A percentile compares a stretch with the other conserved stretches of the same genome.
These are phyloP conservation scores for Malania oleifera DNA, from an alignment of 164 flowering plant genomes.

Conservation along the genomic window DNA sequence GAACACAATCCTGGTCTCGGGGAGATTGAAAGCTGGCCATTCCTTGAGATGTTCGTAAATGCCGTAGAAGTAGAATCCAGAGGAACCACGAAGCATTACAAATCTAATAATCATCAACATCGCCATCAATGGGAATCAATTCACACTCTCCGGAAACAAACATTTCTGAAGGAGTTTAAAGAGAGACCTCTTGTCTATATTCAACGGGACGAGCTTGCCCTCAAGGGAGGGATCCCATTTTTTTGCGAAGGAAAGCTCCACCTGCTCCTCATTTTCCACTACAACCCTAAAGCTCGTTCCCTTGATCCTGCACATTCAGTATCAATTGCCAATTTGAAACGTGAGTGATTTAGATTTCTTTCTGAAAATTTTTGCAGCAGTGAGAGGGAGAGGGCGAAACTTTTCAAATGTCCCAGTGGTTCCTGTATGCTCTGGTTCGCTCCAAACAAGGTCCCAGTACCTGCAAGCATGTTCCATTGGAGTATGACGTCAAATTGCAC, in stretches of 20 bases:
- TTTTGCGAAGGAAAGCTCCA: conserved; percentile 69
- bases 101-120: not conserved
- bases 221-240: conserved; percentile 35
- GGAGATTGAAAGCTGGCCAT: conserved; percentile 34
- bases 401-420: conserved; percentile 44
- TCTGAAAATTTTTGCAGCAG: not conserved
- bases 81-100: conserved; percentile 30
- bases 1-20: conserved; percentile 42
- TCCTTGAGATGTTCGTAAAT: conserved; percentile 35
- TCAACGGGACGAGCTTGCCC: conserved; percentile 59
- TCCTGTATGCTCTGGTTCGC: conserved; percentile 30
- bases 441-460: conserved; percentile 73
- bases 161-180: not conserved
- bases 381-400: conserved; percentile 17
- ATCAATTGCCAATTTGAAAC: not conserved
- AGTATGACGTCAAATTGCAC: not conserved
- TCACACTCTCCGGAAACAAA: not conserved
- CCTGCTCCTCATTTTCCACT: conserved; percentile 58
- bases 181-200: conserved; percentile 77
- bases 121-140: not conserved
- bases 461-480: conserved; percentile 20
- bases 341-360: not conserved
- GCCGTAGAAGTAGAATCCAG: conserved; percentile 49
- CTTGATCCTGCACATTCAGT: conserved; percentile 47
- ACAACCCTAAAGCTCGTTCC: conserved; percentile 62